Evolutionary conservation across 1,139 yeast species (phyloP).

Genomic region (Sugiyamaella grinbergsii): DNA sequence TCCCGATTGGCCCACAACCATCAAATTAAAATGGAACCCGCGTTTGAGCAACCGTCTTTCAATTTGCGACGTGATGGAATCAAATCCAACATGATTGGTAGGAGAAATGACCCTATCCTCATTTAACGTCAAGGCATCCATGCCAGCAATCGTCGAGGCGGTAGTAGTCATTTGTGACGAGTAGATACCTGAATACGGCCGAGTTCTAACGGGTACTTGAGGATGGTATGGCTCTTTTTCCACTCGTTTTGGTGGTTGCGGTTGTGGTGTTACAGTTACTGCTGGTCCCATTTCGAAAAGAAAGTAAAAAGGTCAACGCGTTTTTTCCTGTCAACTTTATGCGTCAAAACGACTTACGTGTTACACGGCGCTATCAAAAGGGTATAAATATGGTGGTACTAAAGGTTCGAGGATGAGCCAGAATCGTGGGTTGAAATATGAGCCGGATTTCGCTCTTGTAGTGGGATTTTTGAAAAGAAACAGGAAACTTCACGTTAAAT

Average conservation of each 20-base stretch:
- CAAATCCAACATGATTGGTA: constrained; percentile 82
- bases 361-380: constrained; percentile 11
- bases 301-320: neutral
- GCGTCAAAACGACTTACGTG: constrained; percentile 9
- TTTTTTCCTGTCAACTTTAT: neutral
- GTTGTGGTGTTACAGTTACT: too few relatives aligned
- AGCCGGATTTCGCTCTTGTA: too few relatives aligned
- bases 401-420: too few relatives aligned
- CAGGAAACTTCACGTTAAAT: too few relatives aligned
- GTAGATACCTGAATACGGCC: constrained; percentile 7
- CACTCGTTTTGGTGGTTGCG: too few relatives aligned
- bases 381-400: neutral
- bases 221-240: neutral
- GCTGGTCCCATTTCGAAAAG: neutral
- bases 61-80: constrained; percentile 92
- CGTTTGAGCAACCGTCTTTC: constrained; percentile 88
- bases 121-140: constrained; percentile 3
- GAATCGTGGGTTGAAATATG: too few relatives aligned
- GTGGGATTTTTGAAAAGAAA: too few relatives aligned
- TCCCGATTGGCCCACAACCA: constrained; percentile 93
- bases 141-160: neutral
- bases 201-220: neutral
- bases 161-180: constrained; percentile 8
- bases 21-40: constrained; percentile 91
- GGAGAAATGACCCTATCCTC: constrained; percentile 42